Evolutionary conservation across 2,329 filamentous ascomycete genomes (phyloP).

Genomic region (Alternaria incomplexa): DNA sequence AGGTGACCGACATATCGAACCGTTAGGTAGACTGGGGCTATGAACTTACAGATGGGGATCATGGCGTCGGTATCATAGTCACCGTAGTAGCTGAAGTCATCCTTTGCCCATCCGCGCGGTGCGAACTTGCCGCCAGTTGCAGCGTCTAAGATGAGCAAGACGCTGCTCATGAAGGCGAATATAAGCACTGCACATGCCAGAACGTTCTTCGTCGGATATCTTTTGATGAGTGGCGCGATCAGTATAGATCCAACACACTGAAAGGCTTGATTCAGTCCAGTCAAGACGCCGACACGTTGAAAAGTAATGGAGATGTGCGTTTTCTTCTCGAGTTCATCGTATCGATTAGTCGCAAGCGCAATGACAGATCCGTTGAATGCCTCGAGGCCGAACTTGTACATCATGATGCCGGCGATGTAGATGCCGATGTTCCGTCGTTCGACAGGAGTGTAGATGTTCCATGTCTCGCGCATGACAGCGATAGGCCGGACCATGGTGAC

Average conservation of each 20-base stretch:
- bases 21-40: background rate
- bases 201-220: conserved; percentile 56
- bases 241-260: conserved; percentile 60
- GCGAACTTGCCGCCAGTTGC: conserved; percentile 55
- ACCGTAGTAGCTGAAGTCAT: conserved; percentile 56
- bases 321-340: conserved; percentile 53
- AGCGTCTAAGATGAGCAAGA: conserved; percentile 57
- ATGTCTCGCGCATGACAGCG: conserved; percentile 36
- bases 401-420: conserved; percentile 59
- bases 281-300: conserved; percentile 55
- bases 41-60: conserved; percentile 54
- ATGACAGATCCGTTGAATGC: conserved; percentile 60
- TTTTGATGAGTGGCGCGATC: conserved; percentile 58
- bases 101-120: conserved; percentile 42
- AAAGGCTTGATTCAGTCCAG: conserved; percentile 58
- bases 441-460: conserved; percentile 43
- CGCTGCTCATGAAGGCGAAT: conserved; percentile 56
- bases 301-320: conserved; percentile 51
- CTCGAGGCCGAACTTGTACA: conserved; percentile 61
- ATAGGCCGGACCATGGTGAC: conserved; percentile 27
- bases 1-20: background rate
- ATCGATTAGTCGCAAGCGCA: conserved; percentile 58
- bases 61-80: conserved; percentile 58
- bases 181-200: conserved; percentile 53
- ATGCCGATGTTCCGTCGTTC: conserved; percentile 50